Evolutionary conservation across 1,284 basidiomycete species (phyloP).

Genomic region (Stygiomarasmius scandens): DNA sequence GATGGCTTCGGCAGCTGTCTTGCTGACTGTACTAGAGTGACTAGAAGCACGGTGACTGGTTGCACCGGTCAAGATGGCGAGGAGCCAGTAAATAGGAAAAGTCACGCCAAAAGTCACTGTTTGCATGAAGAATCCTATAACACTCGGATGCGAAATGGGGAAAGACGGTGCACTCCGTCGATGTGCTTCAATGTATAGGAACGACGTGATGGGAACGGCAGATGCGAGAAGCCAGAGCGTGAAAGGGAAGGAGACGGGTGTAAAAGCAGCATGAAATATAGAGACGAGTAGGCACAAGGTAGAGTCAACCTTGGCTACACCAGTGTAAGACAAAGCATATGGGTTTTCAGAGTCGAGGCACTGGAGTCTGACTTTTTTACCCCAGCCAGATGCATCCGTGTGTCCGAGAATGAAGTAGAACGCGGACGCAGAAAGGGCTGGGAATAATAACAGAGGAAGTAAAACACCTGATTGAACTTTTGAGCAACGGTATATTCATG

Average conservation of each 20-base stretch:
- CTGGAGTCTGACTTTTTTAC: background rate
- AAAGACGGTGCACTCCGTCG: slow-evolving; percentile 18
- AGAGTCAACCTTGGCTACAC: background rate
- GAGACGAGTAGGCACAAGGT: slow-evolving; percentile 21
- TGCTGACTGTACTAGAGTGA: slow-evolving; percentile 27
- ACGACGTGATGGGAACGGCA: slow-evolving; percentile 23
- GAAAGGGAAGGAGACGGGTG: slow-evolving; percentile 25
- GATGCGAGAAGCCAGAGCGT: slow-evolving; percentile 31
- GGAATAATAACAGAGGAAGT: slow-evolving; percentile 4
- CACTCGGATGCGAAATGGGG: slow-evolving; percentile 20
- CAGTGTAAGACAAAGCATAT: slow-evolving; percentile 1
- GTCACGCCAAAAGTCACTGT: slow-evolving; percentile 32
- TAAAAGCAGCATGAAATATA: slow-evolving; percentile 42
- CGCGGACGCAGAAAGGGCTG: slow-evolving; percentile 24
- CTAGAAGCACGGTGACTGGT: slow-evolving; percentile 4
- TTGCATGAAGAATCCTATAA: slow-evolving; percentile 30
- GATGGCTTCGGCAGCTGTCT: slow-evolving; percentile 40
- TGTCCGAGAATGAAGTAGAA: slow-evolving; percentile 6
- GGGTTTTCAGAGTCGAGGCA: background rate
- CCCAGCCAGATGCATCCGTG: background rate
- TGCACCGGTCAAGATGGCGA: slow-evolving; percentile 32
- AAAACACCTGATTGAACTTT: too few species aligned
- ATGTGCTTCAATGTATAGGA: slow-evolving; percentile 31
- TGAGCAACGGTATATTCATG: too few species aligned
- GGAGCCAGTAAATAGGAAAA: slow-evolving; percentile 41